These are phyloP conservation scores for Russula olivacea DNA, from an alignment of 768 basidiomycete species.

Conservation along the genomic window DNA sequence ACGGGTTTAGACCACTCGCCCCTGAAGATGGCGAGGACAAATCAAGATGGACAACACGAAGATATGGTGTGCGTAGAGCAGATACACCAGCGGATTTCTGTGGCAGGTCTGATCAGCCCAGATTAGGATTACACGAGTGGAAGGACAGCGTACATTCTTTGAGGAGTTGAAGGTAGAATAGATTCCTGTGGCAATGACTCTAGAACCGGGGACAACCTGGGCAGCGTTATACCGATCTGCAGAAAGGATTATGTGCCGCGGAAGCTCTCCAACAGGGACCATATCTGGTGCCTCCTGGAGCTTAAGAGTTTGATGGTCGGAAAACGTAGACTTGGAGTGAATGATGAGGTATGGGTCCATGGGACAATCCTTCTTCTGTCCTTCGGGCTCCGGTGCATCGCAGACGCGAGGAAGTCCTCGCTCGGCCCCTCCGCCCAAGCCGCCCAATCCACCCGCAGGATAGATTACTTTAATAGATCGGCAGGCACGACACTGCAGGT, in stretches of 20 bases:
- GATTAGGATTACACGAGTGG: background rate
- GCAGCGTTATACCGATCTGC: conserved; percentile 88
- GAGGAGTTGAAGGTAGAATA: conserved; percentile 93
- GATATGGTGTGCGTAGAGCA: conserved; percentile 89
- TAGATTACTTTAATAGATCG: conserved; percentile 71
- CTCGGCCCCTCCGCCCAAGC: conserved; percentile 82
- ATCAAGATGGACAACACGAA: conserved; percentile 89
- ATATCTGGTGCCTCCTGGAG: conserved; percentile 98
- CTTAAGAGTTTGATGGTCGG: conserved; percentile 94
- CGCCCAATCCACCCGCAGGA: conserved; percentile 73
- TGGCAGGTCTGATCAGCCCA: background rate
- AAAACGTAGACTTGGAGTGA: conserved; percentile 89
- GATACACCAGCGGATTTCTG: conserved; percentile 80
- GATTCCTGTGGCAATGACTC: conserved; percentile 91
- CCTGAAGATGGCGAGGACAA: conserved; percentile 73
- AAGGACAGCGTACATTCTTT: conserved; percentile 56
- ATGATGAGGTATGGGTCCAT: conserved; percentile 94
- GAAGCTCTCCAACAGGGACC: conserved; percentile 98
- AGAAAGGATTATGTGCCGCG: conserved; percentile 89
- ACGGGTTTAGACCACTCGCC: conserved; percentile 70
- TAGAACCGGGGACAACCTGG: conserved; percentile 91
- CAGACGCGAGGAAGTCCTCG: conserved; percentile 82
- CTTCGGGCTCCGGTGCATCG: conserved; percentile 70
- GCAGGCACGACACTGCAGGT: conserved; percentile 90
- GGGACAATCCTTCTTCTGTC: conserved; percentile 92